Conservation (phyloP, 1,284 basidiomycete species). For the Boletellus sp. region DNA sequence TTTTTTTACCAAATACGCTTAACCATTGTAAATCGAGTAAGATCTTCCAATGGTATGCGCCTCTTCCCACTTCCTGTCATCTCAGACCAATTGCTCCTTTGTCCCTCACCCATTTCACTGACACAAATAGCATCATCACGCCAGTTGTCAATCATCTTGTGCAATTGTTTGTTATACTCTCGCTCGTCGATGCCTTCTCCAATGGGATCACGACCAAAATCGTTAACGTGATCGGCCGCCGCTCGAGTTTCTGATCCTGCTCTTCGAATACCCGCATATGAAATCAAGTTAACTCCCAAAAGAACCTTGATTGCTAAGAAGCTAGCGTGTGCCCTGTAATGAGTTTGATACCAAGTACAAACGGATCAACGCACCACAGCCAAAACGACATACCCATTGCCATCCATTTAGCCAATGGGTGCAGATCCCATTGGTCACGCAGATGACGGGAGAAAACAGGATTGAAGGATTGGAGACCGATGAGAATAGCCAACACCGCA, state of each 20-base stretch:
- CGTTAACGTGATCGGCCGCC: constrained; percentile 71
- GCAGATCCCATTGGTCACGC: constrained; percentile 28
- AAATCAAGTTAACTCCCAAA: constrained; percentile 81
- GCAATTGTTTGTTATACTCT: constrained; percentile 79
- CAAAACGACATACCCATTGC: constrained; percentile 71
- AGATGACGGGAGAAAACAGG: constrained; percentile 53
- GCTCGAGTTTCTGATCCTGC: constrained; percentile 75
- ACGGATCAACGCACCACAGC: constrained; percentile 60
- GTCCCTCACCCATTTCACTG: constrained; percentile 64
- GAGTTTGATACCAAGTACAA: background rate
- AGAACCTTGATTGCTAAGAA: constrained; percentile 85
- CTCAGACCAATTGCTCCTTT: constrained; percentile 16
- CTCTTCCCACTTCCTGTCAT: constrained; percentile 45
- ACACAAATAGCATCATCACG: constrained; percentile 66
- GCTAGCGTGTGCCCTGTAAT: constrained; percentile 37
- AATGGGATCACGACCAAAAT: constrained; percentile 82
- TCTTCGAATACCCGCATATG: constrained; percentile 74
- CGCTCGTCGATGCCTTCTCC: constrained; percentile 85
- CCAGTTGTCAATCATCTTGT: constrained; percentile 63
- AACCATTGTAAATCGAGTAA: constrained; percentile 91
- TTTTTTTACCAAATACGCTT: constrained; percentile 78
- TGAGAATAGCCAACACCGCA: constrained; percentile 86
- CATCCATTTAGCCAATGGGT: constrained; percentile 59
- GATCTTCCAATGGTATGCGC: constrained; percentile 75
- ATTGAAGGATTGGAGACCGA: constrained; percentile 79